These are phyloP conservation scores for Camillea tinctor DNA, from an alignment of 2,329 filamentous ascomycete genomes.

Conservation along the genomic window DNA sequence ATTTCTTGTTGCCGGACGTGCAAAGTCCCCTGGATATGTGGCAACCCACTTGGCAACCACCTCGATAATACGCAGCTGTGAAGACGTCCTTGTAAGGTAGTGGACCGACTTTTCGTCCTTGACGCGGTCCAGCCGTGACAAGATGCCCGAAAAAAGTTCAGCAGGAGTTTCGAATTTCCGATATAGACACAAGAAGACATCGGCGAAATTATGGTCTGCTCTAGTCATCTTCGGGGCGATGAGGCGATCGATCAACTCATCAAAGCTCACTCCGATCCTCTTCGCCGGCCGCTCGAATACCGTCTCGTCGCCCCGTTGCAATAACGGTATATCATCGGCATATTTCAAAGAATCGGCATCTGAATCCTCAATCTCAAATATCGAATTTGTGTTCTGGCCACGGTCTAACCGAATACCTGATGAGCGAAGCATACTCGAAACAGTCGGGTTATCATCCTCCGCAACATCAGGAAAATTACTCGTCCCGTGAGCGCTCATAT, in stretches of 20 bases:
- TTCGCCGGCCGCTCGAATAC: constrained; percentile 54
- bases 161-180: constrained; percentile 86
- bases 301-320: constrained; percentile 65
- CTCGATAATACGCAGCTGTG: constrained; percentile 80
- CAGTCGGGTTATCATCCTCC: constrained; percentile 47
- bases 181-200: constrained; percentile 89
- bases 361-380: constrained; percentile 69
- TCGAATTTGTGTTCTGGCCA: constrained; percentile 47
- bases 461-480: constrained; percentile 39
- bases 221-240: constrained; percentile 79
- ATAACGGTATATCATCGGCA: constrained; percentile 65
- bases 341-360: constrained; percentile 64
- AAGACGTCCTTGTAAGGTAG: constrained; percentile 74
- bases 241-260: constrained; percentile 83
- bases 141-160: constrained; percentile 73
- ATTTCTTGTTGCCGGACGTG: constrained; percentile 69
- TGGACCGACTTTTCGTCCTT: constrained; percentile 65
- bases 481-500: constrained; percentile 32
- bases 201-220: constrained; percentile 82
- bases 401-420: constrained; percentile 54
- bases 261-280: constrained; percentile 55
- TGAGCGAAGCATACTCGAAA: constrained; percentile 49
- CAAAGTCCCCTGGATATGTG: constrained; percentile 90
- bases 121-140: constrained; percentile 71
- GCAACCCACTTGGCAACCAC: constrained; percentile 87